Evolutionary conservation across 1,139 yeast species (phyloP).

Genomic region (Debaryomyces coudertii): DNA sequence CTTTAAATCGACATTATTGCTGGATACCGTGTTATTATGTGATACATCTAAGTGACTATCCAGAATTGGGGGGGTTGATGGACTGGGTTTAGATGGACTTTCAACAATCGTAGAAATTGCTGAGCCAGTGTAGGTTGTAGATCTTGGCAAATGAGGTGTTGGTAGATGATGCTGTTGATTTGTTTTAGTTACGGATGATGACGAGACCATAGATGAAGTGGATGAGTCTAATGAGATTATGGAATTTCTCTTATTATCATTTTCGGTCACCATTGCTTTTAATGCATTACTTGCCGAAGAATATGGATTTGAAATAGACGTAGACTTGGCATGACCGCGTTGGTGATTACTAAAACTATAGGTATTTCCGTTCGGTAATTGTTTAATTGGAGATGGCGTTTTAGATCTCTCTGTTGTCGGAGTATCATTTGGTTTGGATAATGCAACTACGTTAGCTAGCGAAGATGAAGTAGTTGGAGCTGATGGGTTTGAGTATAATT

Average conservation of each 20-base stretch:
- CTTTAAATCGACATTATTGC: conserved; percentile 9
- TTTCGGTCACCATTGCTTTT: conserved; percentile 63
- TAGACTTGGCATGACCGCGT: conserved; percentile 41
- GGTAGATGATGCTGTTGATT: conserved; percentile 22
- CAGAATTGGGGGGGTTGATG: conserved; percentile 6
- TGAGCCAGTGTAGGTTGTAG: conserved; percentile 48
- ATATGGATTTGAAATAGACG: conserved; percentile 35
- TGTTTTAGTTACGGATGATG: conserved; percentile 13
- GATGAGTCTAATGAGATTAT: conserved; percentile 23
- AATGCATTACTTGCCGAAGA: conserved; percentile 65
- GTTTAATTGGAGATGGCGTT: conserved; percentile 26
- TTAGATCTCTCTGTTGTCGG: conserved; percentile 20
- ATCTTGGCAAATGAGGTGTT: conserved; percentile 34
- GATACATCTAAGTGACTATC: conserved; percentile 14
- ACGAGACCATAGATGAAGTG: conserved; percentile 7
- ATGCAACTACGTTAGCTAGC: conserved; percentile 50
- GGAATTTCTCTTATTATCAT: conserved; percentile 28
- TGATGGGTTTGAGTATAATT: conserved; percentile 53
- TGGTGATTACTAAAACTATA: conserved; percentile 12
- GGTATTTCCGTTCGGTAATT: conserved; percentile 20
- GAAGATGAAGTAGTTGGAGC: conserved; percentile 60
- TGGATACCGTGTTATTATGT: background rate
- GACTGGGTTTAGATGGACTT: conserved; percentile 38
- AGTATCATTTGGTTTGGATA: conserved; percentile 16
- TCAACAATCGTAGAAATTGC: conserved; percentile 49